Evolutionary conservation across 2,329 filamentous ascomycete genomes (phyloP), one percentile per base, ranked within the genome.

Genomic region (Pseudopyricularia cyperi): DNA sequence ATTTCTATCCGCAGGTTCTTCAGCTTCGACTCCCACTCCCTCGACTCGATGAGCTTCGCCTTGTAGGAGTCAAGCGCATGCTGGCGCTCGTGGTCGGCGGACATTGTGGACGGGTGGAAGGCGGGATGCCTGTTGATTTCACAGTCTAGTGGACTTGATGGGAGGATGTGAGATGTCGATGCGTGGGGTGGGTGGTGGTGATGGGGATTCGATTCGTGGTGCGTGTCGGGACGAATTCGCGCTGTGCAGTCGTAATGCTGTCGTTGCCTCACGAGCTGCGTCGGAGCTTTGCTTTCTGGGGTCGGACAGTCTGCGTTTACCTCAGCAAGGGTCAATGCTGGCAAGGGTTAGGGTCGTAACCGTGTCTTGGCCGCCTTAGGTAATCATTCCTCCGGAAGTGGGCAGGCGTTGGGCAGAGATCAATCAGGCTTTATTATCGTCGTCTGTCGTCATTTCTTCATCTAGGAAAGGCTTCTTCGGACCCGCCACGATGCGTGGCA

Each of bases 1-100:
- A 98, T 96, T 61, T 96, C 93, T 71, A 95, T 75, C 57, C 93
- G 87, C 62, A 98, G 74, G 51, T 85, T 81, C 75, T 97, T 98
- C 56, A 98, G 80, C 77, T 97, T 98, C 51, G 91, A 85, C 71
- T 98, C 94, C 89, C 89, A 97, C 77, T 98, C 93, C 70, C 94
- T 82, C 61, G 94, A 95, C 70, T 98, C 91, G 63, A 96, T 79
- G 62, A 91, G 79, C 73, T 87, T 89, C 56, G 76, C 72, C 67
- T 88, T 88, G 75, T 89, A 91, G 54, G 83, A 80, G 64, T 83
- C 76, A 62, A 91, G 82, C 64, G 87, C 86, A 66, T 83, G 77
- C 61, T 83, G 71, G 67, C 78, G 75, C 70, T 80, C 77, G 62
- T 74, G 71, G 58, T 81, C 77, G 39, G 39, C 24, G 58, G 75